phyloP scores from a whole-genome alignment of 2,329 filamentous ascomycete species.

The Fusarium sp. region DNA sequence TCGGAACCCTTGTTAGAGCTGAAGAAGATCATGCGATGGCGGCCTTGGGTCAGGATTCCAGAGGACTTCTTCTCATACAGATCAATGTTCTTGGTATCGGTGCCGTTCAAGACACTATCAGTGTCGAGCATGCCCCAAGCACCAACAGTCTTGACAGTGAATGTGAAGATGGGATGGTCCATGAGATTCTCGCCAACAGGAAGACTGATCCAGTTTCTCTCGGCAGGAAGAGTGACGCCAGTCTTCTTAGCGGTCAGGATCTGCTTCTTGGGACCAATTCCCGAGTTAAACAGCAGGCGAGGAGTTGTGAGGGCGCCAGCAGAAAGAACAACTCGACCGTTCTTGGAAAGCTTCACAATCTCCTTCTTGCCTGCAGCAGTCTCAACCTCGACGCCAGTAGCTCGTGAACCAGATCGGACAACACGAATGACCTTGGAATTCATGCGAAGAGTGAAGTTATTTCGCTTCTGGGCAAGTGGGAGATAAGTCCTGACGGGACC shows the following conservation, averaged over 20 bases:
- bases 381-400: conserved; percentile 72
- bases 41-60: conserved; percentile 70
- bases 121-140: conserved; percentile 45
- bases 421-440: conserved; percentile 72
- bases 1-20: conserved; percentile 67
- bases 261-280: conserved; percentile 71
- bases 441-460: conserved; percentile 72
- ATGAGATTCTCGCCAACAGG: conserved; percentile 66
- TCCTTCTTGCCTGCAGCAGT: conserved; percentile 57
- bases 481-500: conserved; percentile 79
- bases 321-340: conserved; percentile 72
- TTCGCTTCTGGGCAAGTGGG: conserved; percentile 63
- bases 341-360: conserved; percentile 66
- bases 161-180: conserved; percentile 58
- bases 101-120: conserved; percentile 56
- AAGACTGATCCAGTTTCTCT: conserved; percentile 62
- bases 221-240: conserved; percentile 58
- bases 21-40: conserved; percentile 65
- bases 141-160: conserved; percentile 36
- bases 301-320: conserved; percentile 73
- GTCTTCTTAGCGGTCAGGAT: conserved; percentile 61
- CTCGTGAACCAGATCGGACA: conserved; percentile 66
- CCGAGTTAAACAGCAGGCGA: conserved; percentile 67
- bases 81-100: conserved; percentile 66
- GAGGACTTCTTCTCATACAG: conserved; percentile 65